Conservation (phyloP, 352 stramenopile species). For the Thraustochytrium sp. region DNA sequence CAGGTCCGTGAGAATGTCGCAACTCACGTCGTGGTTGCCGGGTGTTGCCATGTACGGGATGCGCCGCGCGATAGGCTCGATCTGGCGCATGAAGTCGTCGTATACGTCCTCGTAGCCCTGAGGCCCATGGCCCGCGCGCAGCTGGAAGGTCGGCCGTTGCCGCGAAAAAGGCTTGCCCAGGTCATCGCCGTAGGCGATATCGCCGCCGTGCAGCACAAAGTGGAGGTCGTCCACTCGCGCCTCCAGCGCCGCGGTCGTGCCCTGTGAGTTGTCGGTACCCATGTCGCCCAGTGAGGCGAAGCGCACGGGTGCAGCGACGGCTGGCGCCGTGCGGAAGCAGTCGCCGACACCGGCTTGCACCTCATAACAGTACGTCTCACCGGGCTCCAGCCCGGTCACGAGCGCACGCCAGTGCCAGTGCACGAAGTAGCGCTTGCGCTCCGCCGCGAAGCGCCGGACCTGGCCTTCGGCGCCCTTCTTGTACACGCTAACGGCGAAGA, state of each 20-base stretch:
- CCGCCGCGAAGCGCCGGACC: neutral
- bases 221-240: neutral
- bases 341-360: neutral
- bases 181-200: conserved; percentile 36
- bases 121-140: neutral
- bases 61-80: neutral
- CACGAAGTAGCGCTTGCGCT: conserved; percentile 8
- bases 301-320: neutral
- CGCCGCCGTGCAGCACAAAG: conserved; percentile 26
- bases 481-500: neutral
- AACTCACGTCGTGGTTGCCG: conserved; percentile 29
- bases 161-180: too few species aligned
- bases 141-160: too few species aligned
- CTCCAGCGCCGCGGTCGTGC: neutral
- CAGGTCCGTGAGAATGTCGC: conserved; percentile 4
- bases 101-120: conserved; percentile 18
- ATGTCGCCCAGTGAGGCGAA: conserved; percentile 31
- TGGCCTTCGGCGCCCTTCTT: neutral
- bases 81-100: conserved; percentile 25
- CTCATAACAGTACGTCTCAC: neutral
- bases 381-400: neutral
- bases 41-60: conserved; percentile 13
- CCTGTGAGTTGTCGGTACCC: conserved; percentile 5
- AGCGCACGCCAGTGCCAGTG: neutral
- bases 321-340: neutral